phyloP scores from a whole-genome alignment of 1,139 yeast species.

The Diutina pseudorugosa region DNA sequence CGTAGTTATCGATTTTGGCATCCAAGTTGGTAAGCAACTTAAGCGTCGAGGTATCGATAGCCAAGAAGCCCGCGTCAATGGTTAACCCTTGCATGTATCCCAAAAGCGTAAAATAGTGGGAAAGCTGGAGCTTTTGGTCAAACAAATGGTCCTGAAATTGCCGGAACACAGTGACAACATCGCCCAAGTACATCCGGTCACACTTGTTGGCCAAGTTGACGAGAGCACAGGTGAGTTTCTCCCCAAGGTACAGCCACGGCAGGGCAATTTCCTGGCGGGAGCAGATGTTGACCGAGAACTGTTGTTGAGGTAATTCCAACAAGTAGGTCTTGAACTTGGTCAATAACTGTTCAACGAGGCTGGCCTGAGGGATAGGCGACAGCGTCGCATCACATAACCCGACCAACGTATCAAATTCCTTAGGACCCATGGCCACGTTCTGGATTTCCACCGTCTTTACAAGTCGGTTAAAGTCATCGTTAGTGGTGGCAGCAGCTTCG shows the following conservation, averaged over 20 bases:
- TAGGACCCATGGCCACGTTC: conserved; percentile 30
- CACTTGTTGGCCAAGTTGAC: conserved; percentile 24
- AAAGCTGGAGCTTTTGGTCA: conserved; percentile 14
- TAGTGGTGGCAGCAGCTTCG: background rate
- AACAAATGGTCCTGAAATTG: conserved; percentile 17
- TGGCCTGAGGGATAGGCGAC: conserved; percentile 8
- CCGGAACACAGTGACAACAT: conserved; percentile 19
- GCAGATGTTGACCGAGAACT: conserved; percentile 16
- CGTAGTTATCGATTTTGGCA: conserved; percentile 26
- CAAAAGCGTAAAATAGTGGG: conserved; percentile 30
- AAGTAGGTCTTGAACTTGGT: conserved; percentile 47
- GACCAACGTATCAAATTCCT: conserved; percentile 60
- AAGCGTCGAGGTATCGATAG: conserved; percentile 16
- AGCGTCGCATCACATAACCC: conserved; percentile 51
- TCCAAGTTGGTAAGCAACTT: conserved; percentile 24
- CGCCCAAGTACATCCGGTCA: conserved; percentile 15
- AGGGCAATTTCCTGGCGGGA: conserved; percentile 16
- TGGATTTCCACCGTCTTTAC: conserved; percentile 9
- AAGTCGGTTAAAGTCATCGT: background rate
- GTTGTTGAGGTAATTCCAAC: conserved; percentile 45
- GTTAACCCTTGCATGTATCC: conserved; percentile 36
- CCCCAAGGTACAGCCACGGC: conserved; percentile 27
- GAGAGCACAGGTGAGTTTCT: conserved; percentile 25
- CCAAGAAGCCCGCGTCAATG: conserved; percentile 21
- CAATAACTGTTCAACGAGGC: conserved; percentile 31